phyloP scores from a whole-genome alignment of 768 basidiomycete genomes.

The Coprinellus micaceus region DNA sequence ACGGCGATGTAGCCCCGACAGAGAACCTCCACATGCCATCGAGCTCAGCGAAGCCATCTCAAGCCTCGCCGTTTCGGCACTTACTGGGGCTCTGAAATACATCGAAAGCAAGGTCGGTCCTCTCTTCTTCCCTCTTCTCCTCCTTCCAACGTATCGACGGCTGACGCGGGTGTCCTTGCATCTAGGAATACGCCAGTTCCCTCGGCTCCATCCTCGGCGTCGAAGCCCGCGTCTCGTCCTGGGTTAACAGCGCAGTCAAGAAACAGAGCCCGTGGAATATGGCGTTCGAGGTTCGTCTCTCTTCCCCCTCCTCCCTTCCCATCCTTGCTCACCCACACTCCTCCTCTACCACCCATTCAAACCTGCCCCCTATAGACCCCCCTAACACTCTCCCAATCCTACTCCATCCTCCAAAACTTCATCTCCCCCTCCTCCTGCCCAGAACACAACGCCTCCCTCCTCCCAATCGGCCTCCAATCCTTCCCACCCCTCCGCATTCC shows the following conservation, averaged over 20 bases:
- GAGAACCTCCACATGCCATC: constrained; percentile 36
- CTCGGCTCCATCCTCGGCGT: constrained; percentile 57
- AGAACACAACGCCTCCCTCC: constrained; percentile 41
- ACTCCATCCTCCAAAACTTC: constrained; percentile 39
- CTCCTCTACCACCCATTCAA: not conserved
- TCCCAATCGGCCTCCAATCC: constrained; percentile 24
- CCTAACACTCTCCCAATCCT: constrained; percentile 37
- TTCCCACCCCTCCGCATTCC: constrained; percentile 23
- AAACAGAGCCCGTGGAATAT: constrained; percentile 53
- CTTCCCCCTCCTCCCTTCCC: not conserved
- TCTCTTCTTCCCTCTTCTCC: too few species aligned
- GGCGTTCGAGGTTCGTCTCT: constrained; percentile 48
- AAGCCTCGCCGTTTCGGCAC: constrained; percentile 54
- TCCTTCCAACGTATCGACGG: too few species aligned
- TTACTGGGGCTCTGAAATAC: constrained; percentile 50
- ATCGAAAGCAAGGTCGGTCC: constrained; percentile 38
- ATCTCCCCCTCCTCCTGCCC: constrained; percentile 56
- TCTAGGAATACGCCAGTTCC: constrained; percentile 42
- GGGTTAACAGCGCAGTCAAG: constrained; percentile 51
- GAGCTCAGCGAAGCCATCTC: constrained; percentile 50
- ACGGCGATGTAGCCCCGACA: too few species aligned
- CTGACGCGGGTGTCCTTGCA: not conserved
- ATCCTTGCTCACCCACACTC: not conserved
- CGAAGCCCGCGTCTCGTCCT: constrained; percentile 63
- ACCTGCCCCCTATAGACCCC: constrained; percentile 28